phyloP scores from a whole-genome alignment of 495 filamentous ascomycete genomes.

The Tricharina praecox region DNA sequence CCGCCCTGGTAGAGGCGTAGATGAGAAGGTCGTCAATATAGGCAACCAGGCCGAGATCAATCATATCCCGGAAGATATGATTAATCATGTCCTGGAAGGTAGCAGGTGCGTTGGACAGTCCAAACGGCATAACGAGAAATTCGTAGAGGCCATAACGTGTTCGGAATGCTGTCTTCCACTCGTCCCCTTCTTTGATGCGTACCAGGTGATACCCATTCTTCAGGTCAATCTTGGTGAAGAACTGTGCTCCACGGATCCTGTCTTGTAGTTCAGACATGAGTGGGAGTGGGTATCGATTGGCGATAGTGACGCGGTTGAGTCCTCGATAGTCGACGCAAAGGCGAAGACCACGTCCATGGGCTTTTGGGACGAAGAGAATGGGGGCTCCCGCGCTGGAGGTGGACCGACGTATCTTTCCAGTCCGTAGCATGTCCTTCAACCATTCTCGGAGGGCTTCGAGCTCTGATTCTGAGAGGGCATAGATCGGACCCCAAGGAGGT shows the following conservation, averaged over 20 bases:
- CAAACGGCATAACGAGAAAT: slow-evolving; percentile 20
- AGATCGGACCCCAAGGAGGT: slow-evolving; percentile 3
- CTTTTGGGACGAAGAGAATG: slow-evolving; percentile 30
- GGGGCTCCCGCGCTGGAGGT: slow-evolving; percentile 10
- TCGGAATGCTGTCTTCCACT: slow-evolving; percentile 29
- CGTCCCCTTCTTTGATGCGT: slow-evolving; percentile 20
- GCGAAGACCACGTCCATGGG: slow-evolving; percentile 11
- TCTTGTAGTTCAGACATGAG: slow-evolving; percentile 24
- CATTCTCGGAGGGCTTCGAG: slow-evolving; percentile 13
- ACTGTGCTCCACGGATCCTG: background rate
- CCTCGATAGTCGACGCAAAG: slow-evolving; percentile 7
- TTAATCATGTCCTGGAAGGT: slow-evolving; percentile 12
- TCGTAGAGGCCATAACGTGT: slow-evolving; percentile 22
- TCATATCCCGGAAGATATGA: slow-evolving; percentile 1
- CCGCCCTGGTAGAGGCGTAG: slow-evolving; percentile 15
- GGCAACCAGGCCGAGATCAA: slow-evolving; percentile 15
- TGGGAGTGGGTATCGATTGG: slow-evolving; percentile 26
- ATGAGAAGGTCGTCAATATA: slow-evolving; percentile 30
- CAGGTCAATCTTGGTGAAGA: slow-evolving; percentile 26
- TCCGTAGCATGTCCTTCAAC: slow-evolving; percentile 7
- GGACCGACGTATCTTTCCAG: slow-evolving; percentile 11
- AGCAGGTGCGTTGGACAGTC: background rate
- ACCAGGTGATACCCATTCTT: slow-evolving; percentile 30
- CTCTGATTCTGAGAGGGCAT: slow-evolving; percentile 15
- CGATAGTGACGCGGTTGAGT: slow-evolving; percentile 1